phyloP scores from a whole-genome alignment of 1,284 basidiomycete species.

The Ustilago curta region DNA sequence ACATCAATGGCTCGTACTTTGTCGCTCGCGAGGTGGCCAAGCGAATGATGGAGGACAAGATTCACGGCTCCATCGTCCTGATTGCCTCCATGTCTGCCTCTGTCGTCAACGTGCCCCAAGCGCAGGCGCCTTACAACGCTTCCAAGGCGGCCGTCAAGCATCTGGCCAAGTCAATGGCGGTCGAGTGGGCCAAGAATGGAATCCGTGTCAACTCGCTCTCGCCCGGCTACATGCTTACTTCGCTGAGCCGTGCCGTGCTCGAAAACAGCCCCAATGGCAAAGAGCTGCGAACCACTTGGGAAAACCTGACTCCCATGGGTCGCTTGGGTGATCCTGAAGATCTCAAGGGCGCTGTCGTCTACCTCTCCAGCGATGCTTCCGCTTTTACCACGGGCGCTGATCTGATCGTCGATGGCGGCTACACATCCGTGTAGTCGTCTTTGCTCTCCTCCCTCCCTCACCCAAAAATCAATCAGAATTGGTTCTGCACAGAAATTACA shows the following conservation, averaged over 20 bases:
- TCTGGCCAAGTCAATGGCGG: slow-evolving; percentile 85
- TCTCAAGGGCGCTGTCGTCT: slow-evolving; percentile 79
- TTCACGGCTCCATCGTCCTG: slow-evolving; percentile 82
- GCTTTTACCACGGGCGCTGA: slow-evolving; percentile 87
- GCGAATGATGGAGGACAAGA: slow-evolving; percentile 73
- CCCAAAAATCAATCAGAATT: neutral
- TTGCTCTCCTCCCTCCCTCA: neutral
- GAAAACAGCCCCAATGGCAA: slow-evolving; percentile 71
- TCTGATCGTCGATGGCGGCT: slow-evolving; percentile 86
- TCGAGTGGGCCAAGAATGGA: slow-evolving; percentile 88
- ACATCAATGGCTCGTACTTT: slow-evolving; percentile 85
- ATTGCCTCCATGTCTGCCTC: slow-evolving; percentile 88
- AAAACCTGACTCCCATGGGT: slow-evolving; percentile 88
- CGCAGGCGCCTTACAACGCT: slow-evolving; percentile 96
- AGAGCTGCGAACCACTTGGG: slow-evolving; percentile 77
- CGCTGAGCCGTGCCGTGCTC: slow-evolving; percentile 74
- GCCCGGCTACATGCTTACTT: slow-evolving; percentile 75
- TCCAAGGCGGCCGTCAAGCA: slow-evolving; percentile 84
- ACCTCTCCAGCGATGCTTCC: slow-evolving; percentile 85
- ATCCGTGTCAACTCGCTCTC: slow-evolving; percentile 79
- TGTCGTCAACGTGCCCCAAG: slow-evolving; percentile 78
- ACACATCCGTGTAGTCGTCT: slow-evolving; percentile 67
- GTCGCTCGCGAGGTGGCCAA: slow-evolving; percentile 91
- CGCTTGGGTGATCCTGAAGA: slow-evolving; percentile 70
- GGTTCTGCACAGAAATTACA: neutral